phyloP scores from a whole-genome alignment of 2,329 filamentous ascomycete species.

The Botrytis hyacinthi region DNA sequence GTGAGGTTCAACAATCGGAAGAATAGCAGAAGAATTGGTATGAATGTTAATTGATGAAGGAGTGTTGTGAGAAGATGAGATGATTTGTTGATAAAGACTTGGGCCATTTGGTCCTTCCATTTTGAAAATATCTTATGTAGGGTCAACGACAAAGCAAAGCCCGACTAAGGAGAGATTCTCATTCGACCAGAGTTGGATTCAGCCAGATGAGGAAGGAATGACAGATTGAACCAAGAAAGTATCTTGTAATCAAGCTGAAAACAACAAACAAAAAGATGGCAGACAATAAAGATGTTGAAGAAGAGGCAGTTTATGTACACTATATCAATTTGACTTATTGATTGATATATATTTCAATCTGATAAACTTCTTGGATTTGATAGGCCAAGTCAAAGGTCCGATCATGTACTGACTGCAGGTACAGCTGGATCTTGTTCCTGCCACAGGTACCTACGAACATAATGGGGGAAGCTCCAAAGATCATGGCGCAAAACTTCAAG shows the following conservation, averaged over 20 bases:
- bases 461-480: constrained; percentile 2
- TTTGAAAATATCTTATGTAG: constrained; percentile 1
- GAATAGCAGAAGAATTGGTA: neutral
- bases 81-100: constrained; percentile 1
- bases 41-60: neutral
- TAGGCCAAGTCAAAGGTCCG: neutral
- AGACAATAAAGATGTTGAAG: neutral
- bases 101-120: constrained; percentile 17
- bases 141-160: neutral
- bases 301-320: neutral
- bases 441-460: constrained; percentile 4
- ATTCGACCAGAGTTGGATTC: neutral
- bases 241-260: neutral
- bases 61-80: neutral
- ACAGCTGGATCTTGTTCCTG: constrained; percentile 1
- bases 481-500: constrained; percentile 18
- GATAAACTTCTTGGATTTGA: neutral
- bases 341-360: neutral
- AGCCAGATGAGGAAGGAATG: neutral
- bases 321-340: neutral
- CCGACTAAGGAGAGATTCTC: neutral
- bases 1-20: neutral
- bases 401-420: constrained; percentile 9
- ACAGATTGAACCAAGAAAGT: neutral
- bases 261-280: neutral